Conservation (phyloP, 2,329 filamentous ascomycete species). For the Pezicula carpinea region DNA sequence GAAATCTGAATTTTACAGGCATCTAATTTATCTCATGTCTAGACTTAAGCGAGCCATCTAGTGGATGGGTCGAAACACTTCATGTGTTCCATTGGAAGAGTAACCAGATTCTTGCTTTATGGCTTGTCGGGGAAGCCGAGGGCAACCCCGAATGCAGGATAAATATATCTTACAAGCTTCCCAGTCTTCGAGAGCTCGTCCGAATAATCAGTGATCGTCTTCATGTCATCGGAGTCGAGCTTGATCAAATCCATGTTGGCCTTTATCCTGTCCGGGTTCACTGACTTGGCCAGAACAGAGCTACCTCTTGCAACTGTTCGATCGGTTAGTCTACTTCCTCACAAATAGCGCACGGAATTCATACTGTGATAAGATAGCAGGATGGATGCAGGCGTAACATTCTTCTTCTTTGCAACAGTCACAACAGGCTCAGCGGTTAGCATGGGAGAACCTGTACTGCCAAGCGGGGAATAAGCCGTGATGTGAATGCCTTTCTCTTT, state of each 20-base stretch:
- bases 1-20: too few species aligned
- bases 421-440: conserved; percentile 56
- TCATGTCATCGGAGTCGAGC: conserved; percentile 59
- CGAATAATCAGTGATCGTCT: conserved; percentile 51
- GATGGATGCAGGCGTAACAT: conserved; percentile 55
- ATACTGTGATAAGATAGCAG: conserved; percentile 69
- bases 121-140: conserved; percentile 64
- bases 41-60: too few species aligned
- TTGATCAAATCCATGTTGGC: conserved; percentile 64
- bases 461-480: conserved; percentile 45
- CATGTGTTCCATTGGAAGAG: background rate
- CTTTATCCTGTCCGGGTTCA: conserved; percentile 63
- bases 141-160: conserved; percentile 63
- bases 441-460: conserved; percentile 35
- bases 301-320: conserved; percentile 58
- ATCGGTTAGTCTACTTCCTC: conserved; percentile 6
- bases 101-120: conserved; percentile 1
- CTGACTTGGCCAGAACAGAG: conserved; percentile 71
- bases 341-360: conserved; percentile 23
- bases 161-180: conserved; percentile 58
- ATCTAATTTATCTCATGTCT: too few species aligned
- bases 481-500: conserved; percentile 44
- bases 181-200: conserved; percentile 41
- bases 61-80: too few species aligned
- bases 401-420: conserved; percentile 60